Conservation (phyloP, 1,284 basidiomycete species). For the Cryptococcus hybrid region DNA sequence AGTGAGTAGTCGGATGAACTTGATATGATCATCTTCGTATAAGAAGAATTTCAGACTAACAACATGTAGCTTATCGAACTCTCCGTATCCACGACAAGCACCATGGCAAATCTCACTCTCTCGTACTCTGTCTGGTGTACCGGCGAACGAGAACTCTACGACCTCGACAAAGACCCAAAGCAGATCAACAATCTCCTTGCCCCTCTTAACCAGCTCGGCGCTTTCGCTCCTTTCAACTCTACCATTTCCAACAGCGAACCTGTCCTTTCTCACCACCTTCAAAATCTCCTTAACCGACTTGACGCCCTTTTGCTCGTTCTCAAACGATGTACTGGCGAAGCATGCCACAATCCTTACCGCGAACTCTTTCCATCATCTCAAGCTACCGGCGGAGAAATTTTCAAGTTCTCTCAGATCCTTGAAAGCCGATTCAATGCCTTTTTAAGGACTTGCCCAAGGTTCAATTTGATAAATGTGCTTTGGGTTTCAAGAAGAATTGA, state of each 20-base stretch:
- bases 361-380: constrained; percentile 23
- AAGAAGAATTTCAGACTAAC: too few species aligned
- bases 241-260: background rate
- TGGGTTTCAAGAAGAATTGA: constrained; percentile 25
- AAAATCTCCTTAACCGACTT: constrained; percentile 23
- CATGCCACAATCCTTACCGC: constrained; percentile 31
- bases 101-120: constrained; percentile 5
- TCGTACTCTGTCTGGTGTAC: constrained; percentile 45
- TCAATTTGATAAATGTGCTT: constrained; percentile 22
- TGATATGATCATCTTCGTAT: too few species aligned
- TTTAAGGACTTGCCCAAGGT: constrained; percentile 34
- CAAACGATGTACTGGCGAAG: constrained; percentile 35
- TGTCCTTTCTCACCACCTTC: background rate
- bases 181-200: constrained; percentile 34
- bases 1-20: constrained; percentile 10
- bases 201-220: constrained; percentile 16
- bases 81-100: constrained; percentile 29
- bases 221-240: constrained; percentile 15
- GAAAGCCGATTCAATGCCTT: constrained; percentile 21
- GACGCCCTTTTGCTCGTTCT: constrained; percentile 41
- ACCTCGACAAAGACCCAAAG: constrained; percentile 32
- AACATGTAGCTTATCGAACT: constrained; percentile 28
- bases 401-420: constrained; percentile 18
- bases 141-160: constrained; percentile 43
- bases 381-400: constrained; percentile 10